Evolutionary conservation across 768 basidiomycete genomes (phyloP), one percentile per base, ranked within the genome.

Genomic region (Tulasnella sp.): DNA sequence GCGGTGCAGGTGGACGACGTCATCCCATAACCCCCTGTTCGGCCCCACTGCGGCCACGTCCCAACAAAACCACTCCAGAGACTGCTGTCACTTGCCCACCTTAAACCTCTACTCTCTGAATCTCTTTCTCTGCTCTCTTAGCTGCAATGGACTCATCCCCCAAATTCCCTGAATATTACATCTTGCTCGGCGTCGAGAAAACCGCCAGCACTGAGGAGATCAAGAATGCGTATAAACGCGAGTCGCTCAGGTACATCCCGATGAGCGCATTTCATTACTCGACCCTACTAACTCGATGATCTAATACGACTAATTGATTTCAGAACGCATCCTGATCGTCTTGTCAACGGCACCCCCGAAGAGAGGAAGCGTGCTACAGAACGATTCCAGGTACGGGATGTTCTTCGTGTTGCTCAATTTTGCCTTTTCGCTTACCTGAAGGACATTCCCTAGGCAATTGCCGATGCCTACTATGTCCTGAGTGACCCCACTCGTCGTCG

Each of bases 401-500:
- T 7, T 54, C 25, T 82, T 79, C 70, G 29, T n/a, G 14, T 64
- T 72, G 37, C 70, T 78, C 79, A 54, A n/a, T 37, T 19, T 34
- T 19, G 42, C 72, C 37, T 67, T n/a, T 22, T 45, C 71, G 71
- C 49, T 67, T 72, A 39, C 37, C 42, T 78, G 39, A 78, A 49
- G 39, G 49, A 37, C 70, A n/a, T 70, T 1, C 19, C 79, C 73
- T 81, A 92, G 91, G 89, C 91, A 9, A 90, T 97, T 78, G 94
- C 96, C 73, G 96, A 97, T 82, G 95, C 95, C 22, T 97, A 97
- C 84, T 97, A 93, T 82, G 92, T 96, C 36, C 88, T 98, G 45
- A 94, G 93, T 2, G 94, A 97, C 82, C 83, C 90, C 4, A 85
- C 86, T 58, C 79, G 84, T 12, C 79, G 83, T 64, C 80, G 83